These are phyloP conservation scores for Arthroderma sp. DNA, from an alignment of 2,329 filamentous ascomycete genomes.

Conservation along the genomic window DNA sequence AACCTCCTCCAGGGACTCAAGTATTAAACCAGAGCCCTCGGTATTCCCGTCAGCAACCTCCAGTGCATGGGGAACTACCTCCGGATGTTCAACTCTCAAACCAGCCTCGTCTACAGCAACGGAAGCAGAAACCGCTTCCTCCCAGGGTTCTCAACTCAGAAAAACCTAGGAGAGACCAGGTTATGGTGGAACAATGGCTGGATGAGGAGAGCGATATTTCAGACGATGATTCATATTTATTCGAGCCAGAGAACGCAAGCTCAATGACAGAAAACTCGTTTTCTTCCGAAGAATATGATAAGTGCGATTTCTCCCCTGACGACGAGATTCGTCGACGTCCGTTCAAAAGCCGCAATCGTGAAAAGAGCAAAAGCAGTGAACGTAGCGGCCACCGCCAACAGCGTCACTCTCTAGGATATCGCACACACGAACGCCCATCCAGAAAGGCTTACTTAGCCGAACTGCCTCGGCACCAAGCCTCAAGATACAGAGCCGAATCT, in stretches of 20 bases:
- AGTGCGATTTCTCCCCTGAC: neutral
- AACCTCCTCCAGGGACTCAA: neutral
- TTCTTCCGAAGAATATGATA: constrained; percentile 15
- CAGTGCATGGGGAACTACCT: neutral
- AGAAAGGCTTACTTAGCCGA: constrained; percentile 7
- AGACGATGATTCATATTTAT: constrained; percentile 22
- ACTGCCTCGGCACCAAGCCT: neutral
- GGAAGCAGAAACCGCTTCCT: constrained; percentile 1
- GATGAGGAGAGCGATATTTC: constrained; percentile 19
- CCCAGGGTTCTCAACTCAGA: constrained; percentile 13
- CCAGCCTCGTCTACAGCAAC: neutral
- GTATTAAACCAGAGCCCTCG: neutral
- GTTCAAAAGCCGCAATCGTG: neutral
- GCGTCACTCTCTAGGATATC: constrained; percentile 15
- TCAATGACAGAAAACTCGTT: constrained; percentile 21
- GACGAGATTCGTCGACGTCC: constrained; percentile 12
- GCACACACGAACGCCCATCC: constrained; percentile 20
- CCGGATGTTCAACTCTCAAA: neutral
- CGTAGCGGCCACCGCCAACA: constrained; percentile 9
- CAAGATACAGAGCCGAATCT: constrained; percentile 13
- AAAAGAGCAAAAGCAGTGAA: constrained; percentile 7
- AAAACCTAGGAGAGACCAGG: constrained; percentile 8
- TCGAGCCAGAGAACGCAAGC: constrained; percentile 19
- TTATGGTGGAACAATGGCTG: constrained; percentile 11
- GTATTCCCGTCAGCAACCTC: neutral